These are phyloP conservation scores for Xylaria grammica DNA, from an alignment of 495 filamentous ascomycete genomes.

Conservation along the genomic window DNA sequence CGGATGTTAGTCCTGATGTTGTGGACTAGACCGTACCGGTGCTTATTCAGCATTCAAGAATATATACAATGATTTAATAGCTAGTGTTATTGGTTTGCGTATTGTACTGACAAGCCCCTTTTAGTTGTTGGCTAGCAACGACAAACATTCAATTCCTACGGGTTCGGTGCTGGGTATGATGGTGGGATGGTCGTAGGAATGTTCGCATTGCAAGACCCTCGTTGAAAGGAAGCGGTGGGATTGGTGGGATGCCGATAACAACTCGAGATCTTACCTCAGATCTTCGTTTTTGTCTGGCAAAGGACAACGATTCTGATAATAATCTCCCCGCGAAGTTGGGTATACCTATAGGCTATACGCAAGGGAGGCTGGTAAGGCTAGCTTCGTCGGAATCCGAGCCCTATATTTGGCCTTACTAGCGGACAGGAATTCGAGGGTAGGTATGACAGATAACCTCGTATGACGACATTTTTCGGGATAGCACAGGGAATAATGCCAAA, in stretches of 20 bases:
- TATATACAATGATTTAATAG: not conserved
- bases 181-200: not conserved
- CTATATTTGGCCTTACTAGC: not conserved
- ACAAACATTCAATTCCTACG: not conserved
- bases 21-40: not conserved
- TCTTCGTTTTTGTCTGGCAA: slow-evolving; percentile 3
- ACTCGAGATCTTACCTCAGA: slow-evolving; percentile 10
- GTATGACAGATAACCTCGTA: slow-evolving; percentile 17
- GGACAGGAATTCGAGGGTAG: not conserved
- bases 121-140: not conserved
- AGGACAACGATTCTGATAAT: not conserved
- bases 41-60: not conserved
- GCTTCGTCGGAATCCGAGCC: slow-evolving; percentile 9
- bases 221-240: not conserved
- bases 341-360: too few species aligned
- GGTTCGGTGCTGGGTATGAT: not conserved
- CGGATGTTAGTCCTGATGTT: not conserved
- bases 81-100: not conserved
- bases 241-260: slow-evolving; percentile 16
- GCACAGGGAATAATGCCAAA: slow-evolving; percentile 1
- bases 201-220: not conserved
- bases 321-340: not conserved
- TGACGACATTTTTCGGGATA: slow-evolving; percentile 19
- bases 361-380: slow-evolving; percentile 11
- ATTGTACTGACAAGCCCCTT: not conserved